Evolutionary conservation across 805 yeast genomes (phyloP).

Genomic region (Clavispora fructus): DNA sequence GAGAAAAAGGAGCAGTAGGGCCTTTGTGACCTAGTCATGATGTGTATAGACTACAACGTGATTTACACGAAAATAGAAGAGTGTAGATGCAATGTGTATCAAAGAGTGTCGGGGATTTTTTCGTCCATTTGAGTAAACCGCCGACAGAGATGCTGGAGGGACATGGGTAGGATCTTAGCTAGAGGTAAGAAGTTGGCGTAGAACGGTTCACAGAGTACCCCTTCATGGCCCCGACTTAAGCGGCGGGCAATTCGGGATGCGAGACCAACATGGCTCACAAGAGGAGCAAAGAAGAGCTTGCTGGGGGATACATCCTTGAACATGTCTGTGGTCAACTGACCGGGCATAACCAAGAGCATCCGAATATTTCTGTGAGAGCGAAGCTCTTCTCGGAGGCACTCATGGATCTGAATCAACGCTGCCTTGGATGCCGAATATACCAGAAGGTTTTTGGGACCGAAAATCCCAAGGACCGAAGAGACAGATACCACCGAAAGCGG

Average conservation of each 20-base stretch:
- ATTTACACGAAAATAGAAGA: background rate
- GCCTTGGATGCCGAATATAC: slow-evolving; percentile 48
- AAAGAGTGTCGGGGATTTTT: slow-evolving; percentile 16
- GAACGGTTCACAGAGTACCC: slow-evolving; percentile 41
- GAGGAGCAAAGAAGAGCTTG: slow-evolving; percentile 42
- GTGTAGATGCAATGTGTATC: background rate
- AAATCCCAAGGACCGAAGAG: slow-evolving; percentile 43
- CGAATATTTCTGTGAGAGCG: slow-evolving; percentile 18
- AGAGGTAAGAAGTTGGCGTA: slow-evolving; percentile 44
- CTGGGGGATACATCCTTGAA: slow-evolving; percentile 42
- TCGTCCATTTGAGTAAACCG: slow-evolving; percentile 35
- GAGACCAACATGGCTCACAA: slow-evolving; percentile 33
- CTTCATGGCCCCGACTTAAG: slow-evolving; percentile 34
- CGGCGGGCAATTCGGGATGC: slow-evolving; percentile 31
- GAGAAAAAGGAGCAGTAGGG: slow-evolving; percentile 11
- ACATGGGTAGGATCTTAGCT: slow-evolving; percentile 37
- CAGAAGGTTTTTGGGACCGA: slow-evolving; percentile 46
- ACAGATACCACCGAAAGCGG: slow-evolving; percentile 36
- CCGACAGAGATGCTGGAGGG: slow-evolving; percentile 31
- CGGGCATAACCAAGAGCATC: slow-evolving; percentile 41
- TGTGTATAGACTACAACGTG: background rate
- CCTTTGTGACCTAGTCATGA: background rate
- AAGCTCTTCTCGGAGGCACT: slow-evolving; percentile 40
- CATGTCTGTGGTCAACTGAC: slow-evolving; percentile 47
- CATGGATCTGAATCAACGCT: slow-evolving; percentile 39